Conservation (phyloP, 805 yeast genomes). For the Kazachstania africana region DNA sequence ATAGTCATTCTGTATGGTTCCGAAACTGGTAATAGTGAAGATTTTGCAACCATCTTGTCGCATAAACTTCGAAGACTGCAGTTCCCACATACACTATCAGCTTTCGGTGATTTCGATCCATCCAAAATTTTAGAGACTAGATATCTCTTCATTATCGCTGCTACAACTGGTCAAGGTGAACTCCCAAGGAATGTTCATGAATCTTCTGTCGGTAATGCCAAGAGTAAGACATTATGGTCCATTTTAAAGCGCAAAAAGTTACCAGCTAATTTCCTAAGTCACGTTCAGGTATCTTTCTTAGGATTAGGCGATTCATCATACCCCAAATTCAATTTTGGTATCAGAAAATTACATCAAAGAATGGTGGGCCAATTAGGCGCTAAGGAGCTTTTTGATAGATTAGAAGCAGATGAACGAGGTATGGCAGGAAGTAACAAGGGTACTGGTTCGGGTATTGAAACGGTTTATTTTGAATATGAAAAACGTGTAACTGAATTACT, state of each 20-base stretch:
- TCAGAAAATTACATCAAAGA: constrained; percentile 69
- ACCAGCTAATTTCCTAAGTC: constrained; percentile 47
- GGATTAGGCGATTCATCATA: constrained; percentile 94
- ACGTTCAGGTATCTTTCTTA: constrained; percentile 55
- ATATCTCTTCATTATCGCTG: constrained; percentile 38
- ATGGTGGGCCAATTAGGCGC: constrained; percentile 71
- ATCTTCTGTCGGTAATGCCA: constrained; percentile 7
- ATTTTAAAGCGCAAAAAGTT: constrained; percentile 58
- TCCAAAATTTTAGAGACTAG: constrained; percentile 40
- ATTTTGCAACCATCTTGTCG: constrained; percentile 58
- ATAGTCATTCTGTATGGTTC: constrained; percentile 74
- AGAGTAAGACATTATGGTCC: constrained; percentile 44
- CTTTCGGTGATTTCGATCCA: constrained; percentile 52
- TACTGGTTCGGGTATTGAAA: constrained; percentile 42
- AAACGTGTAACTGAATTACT: constrained; percentile 31
- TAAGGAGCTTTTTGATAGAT: constrained; percentile 51
- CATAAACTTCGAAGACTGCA: constrained; percentile 43
- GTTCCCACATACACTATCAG: constrained; percentile 35
- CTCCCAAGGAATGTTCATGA: constrained; percentile 65
- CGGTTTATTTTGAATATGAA: constrained; percentile 69
- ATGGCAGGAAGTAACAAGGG: constrained; percentile 43
- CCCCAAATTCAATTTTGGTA: constrained; percentile 81
- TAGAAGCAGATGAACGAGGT: constrained; percentile 83
- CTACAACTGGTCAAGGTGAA: constrained; percentile 95
- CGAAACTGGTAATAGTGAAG: constrained; percentile 87